A percentile compares a stretch with the other conserved stretches of the same genome.
These are phyloP conservation scores for Fusarium graminum DNA, from an alignment of 2,329 filamentous ascomycete genomes.

Conservation along the genomic window DNA sequence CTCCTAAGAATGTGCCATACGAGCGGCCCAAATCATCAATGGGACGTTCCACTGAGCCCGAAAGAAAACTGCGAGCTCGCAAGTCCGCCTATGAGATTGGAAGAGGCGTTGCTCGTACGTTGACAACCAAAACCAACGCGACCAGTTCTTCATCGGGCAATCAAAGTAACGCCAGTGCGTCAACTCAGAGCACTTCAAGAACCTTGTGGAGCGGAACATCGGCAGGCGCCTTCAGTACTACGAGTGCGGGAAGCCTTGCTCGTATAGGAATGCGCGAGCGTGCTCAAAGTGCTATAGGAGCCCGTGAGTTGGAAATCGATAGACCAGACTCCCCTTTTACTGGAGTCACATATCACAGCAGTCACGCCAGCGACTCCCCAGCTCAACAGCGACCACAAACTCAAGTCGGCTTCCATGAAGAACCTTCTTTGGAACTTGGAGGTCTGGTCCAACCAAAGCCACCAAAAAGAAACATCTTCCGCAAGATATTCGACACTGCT, in stretches of 20 bases:
- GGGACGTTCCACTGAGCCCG: slow-evolving; percentile 57
- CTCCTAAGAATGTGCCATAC: slow-evolving; percentile 64
- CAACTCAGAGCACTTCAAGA: slow-evolving; percentile 81
- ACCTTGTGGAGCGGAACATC: slow-evolving; percentile 96
- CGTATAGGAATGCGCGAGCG: slow-evolving; percentile 75
- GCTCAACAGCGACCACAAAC: slow-evolving; percentile 72
- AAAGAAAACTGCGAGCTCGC: slow-evolving; percentile 68
- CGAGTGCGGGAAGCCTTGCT: slow-evolving; percentile 93
- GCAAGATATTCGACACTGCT: slow-evolving; percentile 92
- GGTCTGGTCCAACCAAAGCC: slow-evolving; percentile 81
- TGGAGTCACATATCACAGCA: slow-evolving; percentile 90
- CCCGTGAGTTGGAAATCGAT: slow-evolving; percentile 67
- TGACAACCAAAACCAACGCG: slow-evolving; percentile 87
- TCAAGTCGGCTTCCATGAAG: slow-evolving; percentile 74
- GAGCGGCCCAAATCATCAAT: slow-evolving; percentile 72
- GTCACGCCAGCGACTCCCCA: slow-evolving; percentile 74
- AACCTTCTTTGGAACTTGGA: slow-evolving; percentile 78
- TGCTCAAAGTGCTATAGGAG: slow-evolving; percentile 74
- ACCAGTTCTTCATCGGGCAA: slow-evolving; percentile 82
- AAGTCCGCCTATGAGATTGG: slow-evolving; percentile 85
- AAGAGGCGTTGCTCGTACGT: slow-evolving; percentile 79
- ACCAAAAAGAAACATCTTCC: slow-evolving; percentile 91
- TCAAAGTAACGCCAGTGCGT: slow-evolving; percentile 78
- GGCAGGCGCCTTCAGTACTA: slow-evolving; percentile 91
- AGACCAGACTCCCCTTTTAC: slow-evolving; percentile 76